A percentile compares a stretch with the other conserved stretches of the same genome.
phyloP scores from a whole-genome alignment of 2,329 filamentous ascomycete species.

The Cytospora mali region DNA sequence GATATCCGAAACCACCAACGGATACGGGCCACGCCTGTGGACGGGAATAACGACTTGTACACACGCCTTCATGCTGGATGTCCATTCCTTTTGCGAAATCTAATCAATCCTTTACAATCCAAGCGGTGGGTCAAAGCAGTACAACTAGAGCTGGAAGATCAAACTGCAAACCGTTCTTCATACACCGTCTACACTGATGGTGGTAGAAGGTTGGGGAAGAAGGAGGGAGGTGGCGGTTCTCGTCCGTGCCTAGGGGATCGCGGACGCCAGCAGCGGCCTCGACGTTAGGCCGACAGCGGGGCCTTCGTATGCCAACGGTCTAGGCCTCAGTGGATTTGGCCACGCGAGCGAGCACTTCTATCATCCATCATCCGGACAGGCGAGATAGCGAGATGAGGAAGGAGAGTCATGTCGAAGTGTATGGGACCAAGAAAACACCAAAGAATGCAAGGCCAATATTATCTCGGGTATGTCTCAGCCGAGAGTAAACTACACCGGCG shows the following conservation, averaged over 20 bases:
- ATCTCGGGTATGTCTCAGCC: constrained; percentile 14
- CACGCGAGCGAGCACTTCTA: neutral
- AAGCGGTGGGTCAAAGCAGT: constrained; percentile 2
- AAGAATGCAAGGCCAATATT: constrained; percentile 2
- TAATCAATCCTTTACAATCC: constrained; percentile 4
- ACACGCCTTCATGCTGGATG: constrained; percentile 12
- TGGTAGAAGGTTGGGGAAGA: too few species aligned
- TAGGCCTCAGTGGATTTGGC: neutral
- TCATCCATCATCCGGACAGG: neutral
- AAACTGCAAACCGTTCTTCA: neutral
- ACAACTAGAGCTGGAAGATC: constrained; percentile 4
- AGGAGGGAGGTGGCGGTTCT: too few species aligned
- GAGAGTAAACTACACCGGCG: constrained; percentile 7
- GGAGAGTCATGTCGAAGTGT: neutral
- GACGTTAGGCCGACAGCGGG: neutral
- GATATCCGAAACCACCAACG: neutral
- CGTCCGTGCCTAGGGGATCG: too few species aligned
- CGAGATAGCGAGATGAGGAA: constrained; percentile 19
- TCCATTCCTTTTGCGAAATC: constrained; percentile 5
- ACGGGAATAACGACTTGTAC: too few species aligned
- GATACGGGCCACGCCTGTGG: neutral
- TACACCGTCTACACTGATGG: too few species aligned
- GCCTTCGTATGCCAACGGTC: neutral
- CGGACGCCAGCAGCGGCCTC: neutral
- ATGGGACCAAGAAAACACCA: neutral